Base-by-base conservation (phyloP, 2,329 filamentous ascomycete species). In the Leptosphaerulina australis region DNA sequence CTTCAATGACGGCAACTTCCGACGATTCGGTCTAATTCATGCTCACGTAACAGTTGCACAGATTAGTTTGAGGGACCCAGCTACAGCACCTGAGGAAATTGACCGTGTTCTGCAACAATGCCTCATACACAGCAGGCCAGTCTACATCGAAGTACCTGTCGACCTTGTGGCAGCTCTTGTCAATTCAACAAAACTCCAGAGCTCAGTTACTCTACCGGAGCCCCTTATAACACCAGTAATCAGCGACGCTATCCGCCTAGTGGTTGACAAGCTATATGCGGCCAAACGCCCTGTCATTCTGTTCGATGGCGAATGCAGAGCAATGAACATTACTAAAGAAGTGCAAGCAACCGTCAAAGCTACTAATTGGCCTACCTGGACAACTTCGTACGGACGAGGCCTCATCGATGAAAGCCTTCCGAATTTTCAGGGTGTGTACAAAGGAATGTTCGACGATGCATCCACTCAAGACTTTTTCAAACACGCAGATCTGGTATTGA, bases 1-100 rank as follows among this genome's bases (percentile, higher is more conserved):
- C 0, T 82, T 90, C 1, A 86, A 77, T n/a, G 81, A 83, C 55
- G 80, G 79, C 9, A 77, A 83, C 24, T 83, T 78, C 46, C 66
- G 74, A 17, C 70, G 76, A 12, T 83, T 83, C 62, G 69, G 75
- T 6, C 70, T 78, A 35, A 81, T 84, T 76, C 70, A 74, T 25
- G 65, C 68, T 12, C 72, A 77, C 38, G 77, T 83, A 39, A 82
- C 80, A 1, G 74, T 77, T 3, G 78, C 77, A 0, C 79, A 81
- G 54, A 71, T 74, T n/a, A 76, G 74, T 41, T 54, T 83, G 1
- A 73, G 64, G 34, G 77, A 83, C 51, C 67, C 77, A 1, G 56
- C 66, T 2, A 76, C 75, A 1, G 76, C 77, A 11, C 73, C 81
- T 0, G 72, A 75, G 20, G 74, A 79, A 48, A 81, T 85, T 20